Conservation (phyloP, 2,329 filamentous ascomycete species). For the Penicillium sp. region DNA sequence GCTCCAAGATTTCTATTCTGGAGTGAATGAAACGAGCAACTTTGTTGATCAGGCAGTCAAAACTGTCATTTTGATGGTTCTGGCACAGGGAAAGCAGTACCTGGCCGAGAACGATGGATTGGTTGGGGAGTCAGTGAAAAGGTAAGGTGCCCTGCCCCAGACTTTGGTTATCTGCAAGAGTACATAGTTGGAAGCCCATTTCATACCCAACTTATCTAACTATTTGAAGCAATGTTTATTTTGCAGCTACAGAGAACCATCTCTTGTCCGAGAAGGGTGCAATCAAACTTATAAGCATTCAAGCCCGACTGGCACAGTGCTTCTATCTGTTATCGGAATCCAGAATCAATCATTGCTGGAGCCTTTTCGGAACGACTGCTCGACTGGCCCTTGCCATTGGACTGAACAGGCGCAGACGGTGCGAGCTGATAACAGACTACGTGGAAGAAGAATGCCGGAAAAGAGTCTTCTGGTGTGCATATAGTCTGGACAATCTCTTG, state of each 20-base stretch:
- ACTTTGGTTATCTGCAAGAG: neutral
- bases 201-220: neutral
- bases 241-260: neutral
- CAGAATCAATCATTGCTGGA: constrained; percentile 46
- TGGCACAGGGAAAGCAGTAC: neutral
- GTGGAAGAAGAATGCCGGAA: neutral
- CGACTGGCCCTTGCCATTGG: constrained; percentile 38
- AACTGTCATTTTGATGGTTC: neutral
- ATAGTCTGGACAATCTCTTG: neutral
- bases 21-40: neutral
- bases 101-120: neutral
- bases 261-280: constrained; percentile 37
- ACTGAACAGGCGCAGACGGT: neutral
- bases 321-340: constrained; percentile 43
- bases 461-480: neutral
- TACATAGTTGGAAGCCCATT: too few relatives aligned
- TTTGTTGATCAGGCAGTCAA: neutral
- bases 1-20: neutral
- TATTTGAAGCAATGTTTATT: neutral
- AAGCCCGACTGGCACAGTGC: constrained; percentile 49
- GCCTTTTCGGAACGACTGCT: constrained; percentile 42
- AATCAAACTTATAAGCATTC: constrained; percentile 45
- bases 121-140: neutral
- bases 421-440: neutral
- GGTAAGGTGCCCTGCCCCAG: neutral